Conservation (phyloP, 768 basidiomycete species). For the Chalciporus chontae region DNA sequence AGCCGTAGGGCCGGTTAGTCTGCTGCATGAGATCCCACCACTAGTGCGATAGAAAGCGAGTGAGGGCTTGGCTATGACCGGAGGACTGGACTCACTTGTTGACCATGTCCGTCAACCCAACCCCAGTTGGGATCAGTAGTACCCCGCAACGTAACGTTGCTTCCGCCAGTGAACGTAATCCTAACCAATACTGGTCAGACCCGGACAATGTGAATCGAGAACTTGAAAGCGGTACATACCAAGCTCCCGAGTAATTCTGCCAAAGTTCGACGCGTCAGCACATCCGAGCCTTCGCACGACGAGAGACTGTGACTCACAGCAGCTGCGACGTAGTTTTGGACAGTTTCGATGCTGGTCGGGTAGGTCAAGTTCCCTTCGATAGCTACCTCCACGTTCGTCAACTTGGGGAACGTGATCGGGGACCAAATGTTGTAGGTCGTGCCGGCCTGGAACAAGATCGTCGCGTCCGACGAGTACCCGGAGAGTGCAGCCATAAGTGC, state of each 20-base stretch:
- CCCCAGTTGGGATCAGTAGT: slow-evolving; percentile 55
- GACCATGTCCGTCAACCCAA: slow-evolving; percentile 59
- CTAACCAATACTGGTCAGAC: slow-evolving; percentile 25
- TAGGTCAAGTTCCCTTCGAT: slow-evolving; percentile 59
- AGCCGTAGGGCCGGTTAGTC: slow-evolving; percentile 52
- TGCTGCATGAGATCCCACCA: slow-evolving; percentile 45
- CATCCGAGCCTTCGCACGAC: background rate
- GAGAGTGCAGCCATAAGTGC: slow-evolving; percentile 42
- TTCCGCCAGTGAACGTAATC: slow-evolving; percentile 54
- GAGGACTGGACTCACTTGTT: no score
- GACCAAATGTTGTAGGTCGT: slow-evolving; percentile 60
- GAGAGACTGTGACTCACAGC: slow-evolving; percentile 33
- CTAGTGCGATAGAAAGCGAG: no score
- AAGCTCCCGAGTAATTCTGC: slow-evolving; percentile 36
- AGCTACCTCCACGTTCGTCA: slow-evolving; percentile 54
- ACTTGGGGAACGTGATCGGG: slow-evolving; percentile 50
- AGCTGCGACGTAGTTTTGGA: slow-evolving; percentile 46
- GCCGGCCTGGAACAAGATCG: slow-evolving; percentile 55
- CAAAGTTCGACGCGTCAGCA: background rate
- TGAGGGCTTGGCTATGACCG: no score
- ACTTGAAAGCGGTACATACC: background rate
- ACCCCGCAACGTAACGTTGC: slow-evolving; percentile 56
- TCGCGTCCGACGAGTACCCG: slow-evolving; percentile 39
- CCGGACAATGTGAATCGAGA: background rate
- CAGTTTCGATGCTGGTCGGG: slow-evolving; percentile 45